Conservation (phyloP, 1,284 basidiomycete genomes). For the Tilletia setariae region DNA sequence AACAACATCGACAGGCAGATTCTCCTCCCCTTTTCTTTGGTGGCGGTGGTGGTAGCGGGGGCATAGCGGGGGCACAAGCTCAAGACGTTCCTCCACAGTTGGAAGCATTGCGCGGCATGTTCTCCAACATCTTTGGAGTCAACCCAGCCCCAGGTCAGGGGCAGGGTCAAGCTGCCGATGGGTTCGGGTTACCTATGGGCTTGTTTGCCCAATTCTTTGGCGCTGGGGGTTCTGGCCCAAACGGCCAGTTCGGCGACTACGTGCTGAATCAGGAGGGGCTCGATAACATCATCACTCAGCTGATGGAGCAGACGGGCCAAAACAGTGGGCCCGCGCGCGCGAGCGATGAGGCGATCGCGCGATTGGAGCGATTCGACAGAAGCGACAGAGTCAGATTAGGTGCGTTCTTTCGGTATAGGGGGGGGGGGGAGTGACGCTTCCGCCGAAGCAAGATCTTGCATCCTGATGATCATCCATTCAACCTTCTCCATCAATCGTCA, state of each 20-base stretch:
- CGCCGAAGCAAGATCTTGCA: neutral
- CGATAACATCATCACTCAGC: conserved; percentile 46
- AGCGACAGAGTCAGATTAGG: conserved; percentile 24
- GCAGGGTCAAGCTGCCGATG: conserved; percentile 16
- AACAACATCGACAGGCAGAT: conserved; percentile 22
- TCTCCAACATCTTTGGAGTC: conserved; percentile 37
- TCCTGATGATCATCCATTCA: neutral
- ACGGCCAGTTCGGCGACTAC: conserved; percentile 41
- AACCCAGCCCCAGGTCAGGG: conserved; percentile 12
- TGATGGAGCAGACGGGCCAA: conserved; percentile 47
- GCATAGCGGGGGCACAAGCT: neutral
- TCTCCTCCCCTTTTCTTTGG: conserved; percentile 2
- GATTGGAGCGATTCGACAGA: conserved; percentile 33
- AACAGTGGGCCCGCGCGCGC: conserved; percentile 40
- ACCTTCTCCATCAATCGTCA: too few relatives aligned
- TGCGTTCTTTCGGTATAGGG: neutral
- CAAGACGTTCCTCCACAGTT: conserved; percentile 34
- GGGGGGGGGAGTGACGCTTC: neutral
- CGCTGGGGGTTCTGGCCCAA: conserved; percentile 20
- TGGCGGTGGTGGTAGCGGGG: conserved; percentile 9
- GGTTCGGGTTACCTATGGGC: conserved; percentile 27
- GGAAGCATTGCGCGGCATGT: conserved; percentile 34
- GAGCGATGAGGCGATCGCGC: conserved; percentile 35
- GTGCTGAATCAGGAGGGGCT: conserved; percentile 41
- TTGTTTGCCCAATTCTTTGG: conserved; percentile 27